Base-by-base conservation (phyloP, 768 basidiomycete species). In the Leccinum incarnatum region DNA sequence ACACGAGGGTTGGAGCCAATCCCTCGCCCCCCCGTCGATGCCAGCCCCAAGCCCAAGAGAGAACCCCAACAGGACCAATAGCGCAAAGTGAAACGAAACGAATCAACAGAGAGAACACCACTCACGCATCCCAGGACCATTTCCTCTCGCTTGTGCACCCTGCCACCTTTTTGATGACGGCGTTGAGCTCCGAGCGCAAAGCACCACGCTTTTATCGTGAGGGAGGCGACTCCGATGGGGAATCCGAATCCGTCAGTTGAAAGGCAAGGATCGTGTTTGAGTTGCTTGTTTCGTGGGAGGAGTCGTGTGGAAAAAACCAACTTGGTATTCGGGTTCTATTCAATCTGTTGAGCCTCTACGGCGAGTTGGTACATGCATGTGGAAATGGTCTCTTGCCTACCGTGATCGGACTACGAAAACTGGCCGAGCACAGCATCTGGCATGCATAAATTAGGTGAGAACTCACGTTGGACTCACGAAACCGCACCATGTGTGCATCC, bases 41-140 rank as follows among this genome's bases (percentile, higher is more conserved):
- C 29, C 42, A 34, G 32, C 19, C 32, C 58, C 55, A 47, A 50
- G 48, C 50, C 30, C 34, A 29, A 53, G 21, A 10, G 21, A 30
- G n/a, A 65, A 37, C 48, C 46, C 51, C 63, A 53, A 47, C 37
- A 32, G 21, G 12, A 37, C 42, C 48, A 37, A 51, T 21, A 12
- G 19, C 9, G 45, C 34, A n/a, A 51, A 53, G 32, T 8, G 23
- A 36, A 11, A 17, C 21, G 9, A 17, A 42, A 21, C 29, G 9
- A 25, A 48, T 19, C 37, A 34, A 53, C 29, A n/a, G 32, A 17
- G 9, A 27, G 46, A 53, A 15, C n/a, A 45, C 12, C 34, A 72
- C 81, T 61, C 62, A 86, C 80, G 85, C 72, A 64, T 88, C 88
- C 88, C 88, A 89, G 56, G 80, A 89, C 0, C 84, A 85, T 49